Conservation (phyloP, 768 basidiomycete species). For the Amanita fuliginea region DNA sequence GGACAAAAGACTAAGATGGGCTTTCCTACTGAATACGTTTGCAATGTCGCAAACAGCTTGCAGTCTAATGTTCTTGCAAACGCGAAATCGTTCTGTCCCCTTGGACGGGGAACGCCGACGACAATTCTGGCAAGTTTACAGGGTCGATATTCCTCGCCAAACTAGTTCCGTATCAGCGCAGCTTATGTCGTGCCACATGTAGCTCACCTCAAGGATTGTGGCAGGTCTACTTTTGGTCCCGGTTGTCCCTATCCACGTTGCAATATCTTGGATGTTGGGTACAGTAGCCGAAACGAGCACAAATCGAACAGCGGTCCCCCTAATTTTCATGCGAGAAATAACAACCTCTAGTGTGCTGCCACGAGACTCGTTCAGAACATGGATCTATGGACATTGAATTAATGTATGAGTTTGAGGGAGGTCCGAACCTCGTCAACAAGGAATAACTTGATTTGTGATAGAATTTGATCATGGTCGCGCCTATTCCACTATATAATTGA, state of each 20-base stretch:
- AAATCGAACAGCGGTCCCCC: conserved; percentile 65
- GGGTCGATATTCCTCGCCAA: conserved; percentile 87
- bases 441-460: conserved; percentile 67
- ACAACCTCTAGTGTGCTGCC: conserved; percentile 93
- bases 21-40: conserved; percentile 64
- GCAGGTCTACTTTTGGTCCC: conserved; percentile 32
- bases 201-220: conserved; percentile 51
- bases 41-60: conserved; percentile 63
- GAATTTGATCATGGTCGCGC: conserved; percentile 51
- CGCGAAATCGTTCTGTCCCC: conserved; percentile 66
- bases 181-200: not conserved
- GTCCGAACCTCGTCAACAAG: conserved; percentile 78
- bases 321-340: conserved; percentile 84
- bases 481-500: conserved; percentile 18
- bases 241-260: conserved; percentile 67
- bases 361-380: conserved; percentile 82
- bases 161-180: conserved; percentile 32
- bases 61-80: conserved; percentile 63
- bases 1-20: conserved; percentile 84
- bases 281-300: conserved; percentile 88
- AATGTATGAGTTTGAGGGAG: not conserved
- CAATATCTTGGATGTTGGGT: conserved; percentile 87
- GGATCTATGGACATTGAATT: conserved; percentile 44
- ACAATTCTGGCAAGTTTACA: conserved; percentile 70
- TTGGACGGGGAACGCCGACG: conserved; percentile 53